Percentiles rank a stretch among this genome's conserved stretches.
These are phyloP conservation scores for Sordariomycetes sp. DNA, from an alignment of 2,329 filamentous ascomycete genomes.

Conservation along the genomic window DNA sequence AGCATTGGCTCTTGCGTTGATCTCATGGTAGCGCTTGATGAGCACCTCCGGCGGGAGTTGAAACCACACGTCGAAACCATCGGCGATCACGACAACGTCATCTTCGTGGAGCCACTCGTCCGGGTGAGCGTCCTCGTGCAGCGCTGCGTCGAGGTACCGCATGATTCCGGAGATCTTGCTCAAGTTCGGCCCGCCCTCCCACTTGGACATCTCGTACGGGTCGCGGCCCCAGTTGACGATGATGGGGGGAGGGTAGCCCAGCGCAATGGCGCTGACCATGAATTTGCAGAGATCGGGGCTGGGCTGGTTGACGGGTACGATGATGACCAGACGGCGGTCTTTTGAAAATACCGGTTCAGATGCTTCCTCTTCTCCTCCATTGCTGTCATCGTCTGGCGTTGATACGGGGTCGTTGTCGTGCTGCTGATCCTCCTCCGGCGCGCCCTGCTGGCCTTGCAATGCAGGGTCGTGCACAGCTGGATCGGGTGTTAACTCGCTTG, in stretches of 20 bases:
- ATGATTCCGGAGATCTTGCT: conserved; percentile 11
- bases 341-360: too few relatives aligned
- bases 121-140: background rate
- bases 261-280: conserved; percentile 9
- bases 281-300: conserved; percentile 11
- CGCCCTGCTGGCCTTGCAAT: too few relatives aligned
- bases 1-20: conserved; percentile 8
- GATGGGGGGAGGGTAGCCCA: conserved; percentile 11
- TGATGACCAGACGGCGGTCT: conserved; percentile 7
- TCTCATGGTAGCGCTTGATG: conserved; percentile 12
- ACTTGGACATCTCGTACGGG: conserved; percentile 5
- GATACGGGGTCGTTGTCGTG: too few relatives aligned
- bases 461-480: too few relatives aligned
- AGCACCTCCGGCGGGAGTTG: conserved; percentile 15
- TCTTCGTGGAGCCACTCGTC: conserved; percentile 3
- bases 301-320: conserved; percentile 9
- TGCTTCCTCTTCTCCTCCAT: too few relatives aligned
- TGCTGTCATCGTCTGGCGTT: too few relatives aligned
- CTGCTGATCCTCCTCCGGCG: too few relatives aligned
- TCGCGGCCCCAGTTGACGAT: conserved; percentile 11
- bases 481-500: too few relatives aligned
- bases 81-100: conserved; percentile 13
- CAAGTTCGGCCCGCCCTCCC: conserved; percentile 7
- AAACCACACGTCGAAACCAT: conserved; percentile 18
- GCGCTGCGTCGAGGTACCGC: conserved; percentile 8